Conservation (phyloP, 139 green algal genomes). For the Micractinium sp. region DNA sequence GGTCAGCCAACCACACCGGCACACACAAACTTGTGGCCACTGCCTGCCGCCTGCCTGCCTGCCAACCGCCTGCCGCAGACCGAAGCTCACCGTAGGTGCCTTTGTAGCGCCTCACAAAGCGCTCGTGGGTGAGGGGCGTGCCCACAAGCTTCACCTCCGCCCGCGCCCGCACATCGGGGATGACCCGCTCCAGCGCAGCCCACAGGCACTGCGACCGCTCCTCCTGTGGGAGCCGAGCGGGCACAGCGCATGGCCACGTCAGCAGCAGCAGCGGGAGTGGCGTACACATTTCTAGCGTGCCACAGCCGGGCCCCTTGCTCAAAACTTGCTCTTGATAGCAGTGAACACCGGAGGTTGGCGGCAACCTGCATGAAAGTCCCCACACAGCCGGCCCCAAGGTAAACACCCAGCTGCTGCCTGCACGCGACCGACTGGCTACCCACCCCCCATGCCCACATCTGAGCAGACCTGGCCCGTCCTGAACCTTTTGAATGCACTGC, state of each 20-base stretch:
- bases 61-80: slow-evolving; percentile 52
- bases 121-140: slow-evolving; percentile 92
- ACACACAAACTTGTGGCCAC: not conserved
- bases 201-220: slow-evolving; percentile 90
- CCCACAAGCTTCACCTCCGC: slow-evolving; percentile 81
- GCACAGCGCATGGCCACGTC: too few relatives aligned
- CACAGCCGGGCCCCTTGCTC: not conserved
- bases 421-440: too few relatives aligned
- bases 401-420: too few relatives aligned
- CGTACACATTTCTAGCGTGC: not conserved
- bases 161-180: slow-evolving; percentile 84
- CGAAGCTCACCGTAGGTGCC: slow-evolving; percentile 92
- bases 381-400: not conserved
- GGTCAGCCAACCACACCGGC: too few relatives aligned
- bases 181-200: slow-evolving; percentile 83
- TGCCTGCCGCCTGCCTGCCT: slow-evolving; percentile 16
- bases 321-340: too few relatives aligned
- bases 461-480: too few relatives aligned
- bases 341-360: too few relatives aligned
- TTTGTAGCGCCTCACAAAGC: slow-evolving; percentile 82
- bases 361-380: too few relatives aligned
- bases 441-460: too few relatives aligned
- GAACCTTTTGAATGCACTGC: too few relatives aligned
- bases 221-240: slow-evolving; percentile 58
- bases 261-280: not conserved